A percentile compares a stretch with the other conserved stretches of the same genome.
Conservation (phyloP, 2,329 filamentous ascomycete genomes). For the Alternaria atra region DNA sequence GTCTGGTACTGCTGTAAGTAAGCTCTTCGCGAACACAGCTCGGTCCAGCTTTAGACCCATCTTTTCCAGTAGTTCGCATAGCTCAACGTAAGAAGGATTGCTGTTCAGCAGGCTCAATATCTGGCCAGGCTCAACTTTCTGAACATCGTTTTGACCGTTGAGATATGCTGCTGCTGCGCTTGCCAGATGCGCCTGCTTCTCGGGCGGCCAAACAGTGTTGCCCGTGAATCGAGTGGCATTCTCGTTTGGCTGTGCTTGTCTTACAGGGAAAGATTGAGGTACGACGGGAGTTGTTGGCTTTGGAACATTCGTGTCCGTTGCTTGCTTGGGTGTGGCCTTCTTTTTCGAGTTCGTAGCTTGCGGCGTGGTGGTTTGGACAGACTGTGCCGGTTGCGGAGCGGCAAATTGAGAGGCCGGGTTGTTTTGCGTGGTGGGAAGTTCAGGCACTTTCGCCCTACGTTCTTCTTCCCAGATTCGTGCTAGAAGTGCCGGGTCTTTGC, state of each 20-base stretch:
- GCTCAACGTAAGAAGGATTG: constrained; percentile 64
- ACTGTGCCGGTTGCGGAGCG: constrained; percentile 17
- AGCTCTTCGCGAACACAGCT: constrained; percentile 61
- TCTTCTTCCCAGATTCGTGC: constrained; percentile 66
- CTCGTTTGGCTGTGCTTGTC: constrained; percentile 8
- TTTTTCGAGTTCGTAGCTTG: constrained; percentile 32
- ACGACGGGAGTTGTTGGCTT: constrained; percentile 12
- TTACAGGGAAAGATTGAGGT: constrained; percentile 12
- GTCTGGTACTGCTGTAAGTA: constrained; percentile 59
- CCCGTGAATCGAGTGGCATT: constrained; percentile 21
- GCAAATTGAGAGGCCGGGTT: constrained; percentile 34
- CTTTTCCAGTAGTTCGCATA: constrained; percentile 63
- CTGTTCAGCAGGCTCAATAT: constrained; percentile 59
- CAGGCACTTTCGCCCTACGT: constrained; percentile 49
- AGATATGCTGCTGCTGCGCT: constrained; percentile 60
- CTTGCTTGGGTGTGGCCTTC: constrained; percentile 31
- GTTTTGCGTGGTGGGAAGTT: constrained; percentile 33
- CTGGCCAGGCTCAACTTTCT: constrained; percentile 50
- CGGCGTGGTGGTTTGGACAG: constrained; percentile 19
- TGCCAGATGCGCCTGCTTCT: constrained; percentile 62
- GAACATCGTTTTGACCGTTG: constrained; percentile 54
- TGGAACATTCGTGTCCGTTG: constrained; percentile 3
- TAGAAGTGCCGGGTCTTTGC: constrained; percentile 63
- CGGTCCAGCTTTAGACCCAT: constrained; percentile 61
- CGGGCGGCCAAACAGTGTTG: constrained; percentile 61